Evolutionary conservation across 345 rosid species (phyloP).

Genomic region (Boechera stricta): DNA sequence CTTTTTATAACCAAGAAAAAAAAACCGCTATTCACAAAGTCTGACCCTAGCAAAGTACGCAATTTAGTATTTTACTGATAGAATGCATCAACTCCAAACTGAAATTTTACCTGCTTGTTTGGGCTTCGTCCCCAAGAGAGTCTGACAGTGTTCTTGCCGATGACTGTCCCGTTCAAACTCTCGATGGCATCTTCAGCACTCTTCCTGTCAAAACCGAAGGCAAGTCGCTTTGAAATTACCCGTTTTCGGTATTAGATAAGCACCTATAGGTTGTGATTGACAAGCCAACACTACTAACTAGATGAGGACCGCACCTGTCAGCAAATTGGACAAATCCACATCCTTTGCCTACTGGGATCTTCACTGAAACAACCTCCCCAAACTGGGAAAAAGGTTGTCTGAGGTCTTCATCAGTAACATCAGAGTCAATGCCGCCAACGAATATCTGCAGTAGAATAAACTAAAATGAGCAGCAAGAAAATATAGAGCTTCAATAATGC

Average conservation of each 20-base stretch:
- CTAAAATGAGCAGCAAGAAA: constrained; percentile 19
- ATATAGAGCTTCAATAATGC: constrained; percentile 10
- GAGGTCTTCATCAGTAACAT: constrained; percentile 83
- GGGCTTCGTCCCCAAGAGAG: constrained; percentile 97
- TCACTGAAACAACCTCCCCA: constrained; percentile 90
- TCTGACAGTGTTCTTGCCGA: constrained; percentile 92
- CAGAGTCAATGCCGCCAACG: constrained; percentile 93
- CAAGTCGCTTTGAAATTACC: not conserved
- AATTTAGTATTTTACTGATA: constrained; percentile 3
- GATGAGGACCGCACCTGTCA: constrained; percentile 56
- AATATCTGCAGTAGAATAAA: constrained; percentile 65
- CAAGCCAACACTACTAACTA: constrained; percentile 13
- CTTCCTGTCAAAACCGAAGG: constrained; percentile 56
- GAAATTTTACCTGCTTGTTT: constrained; percentile 70
- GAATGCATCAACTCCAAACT: constrained; percentile 1
- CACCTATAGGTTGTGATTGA: not conserved
- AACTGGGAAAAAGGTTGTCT: constrained; percentile 80
- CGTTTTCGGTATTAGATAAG: not conserved
- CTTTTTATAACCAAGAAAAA: not conserved
- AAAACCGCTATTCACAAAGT: not conserved
- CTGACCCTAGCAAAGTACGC: constrained; percentile 17
- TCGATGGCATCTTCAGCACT: constrained; percentile 86
- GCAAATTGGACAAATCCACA: constrained; percentile 91
- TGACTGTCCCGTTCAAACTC: constrained; percentile 71
- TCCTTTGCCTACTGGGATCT: constrained; percentile 93